Evolutionary conservation across 108 stramenopile genomes (phyloP), one percentile per base, ranked within the genome.

Genomic region (Pseudonitzschia multiseries): DNA sequence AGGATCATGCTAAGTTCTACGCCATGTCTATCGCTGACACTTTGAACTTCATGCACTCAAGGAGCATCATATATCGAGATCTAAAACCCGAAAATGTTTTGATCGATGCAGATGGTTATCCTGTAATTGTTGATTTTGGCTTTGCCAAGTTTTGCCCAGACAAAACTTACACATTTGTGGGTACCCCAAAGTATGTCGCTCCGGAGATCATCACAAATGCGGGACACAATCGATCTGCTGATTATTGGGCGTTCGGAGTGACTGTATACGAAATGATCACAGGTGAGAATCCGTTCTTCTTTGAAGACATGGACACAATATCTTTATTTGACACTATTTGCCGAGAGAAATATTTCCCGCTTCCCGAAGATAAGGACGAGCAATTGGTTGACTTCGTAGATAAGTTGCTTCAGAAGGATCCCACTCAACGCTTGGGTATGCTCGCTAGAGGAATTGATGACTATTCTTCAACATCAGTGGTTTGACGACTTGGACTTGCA

Each of bases 161-260:
- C 96, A 96, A 72, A 94, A 93, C 93, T 4, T 97, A 90, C 81
- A 98, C 98, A 26, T 84, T 99, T 4, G 97, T 97, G 71, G 97
- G 98, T 27, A 99, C 98, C 20, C 97, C 98, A 12, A 96, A 94
- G 69, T 97, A 97, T 65, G 85, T 97, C 6, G 94, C 95, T 15
- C 97, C 97, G 4, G 95, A 97, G 65, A 84, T 96, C 21, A 75
- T 97, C 17, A 83, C 87, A 56, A 92, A 92, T 73, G 85, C 89
- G 68, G 97, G 95, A 20, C 94, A 97, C 68, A 90, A 88, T 22
- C 87, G 83, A 75, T 83, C 87, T 10, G 97, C 93, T 20, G 95
- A 97, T 69, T 88, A 89, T 86, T 98, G 96, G 96, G 89, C 94
- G 20, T 79, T 98, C 57, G 96, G 97, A 18, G 91, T 98, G 29